Conservation (phyloP, 2,329 filamentous ascomycete species). For the Acrocalymma vagum region DNA sequence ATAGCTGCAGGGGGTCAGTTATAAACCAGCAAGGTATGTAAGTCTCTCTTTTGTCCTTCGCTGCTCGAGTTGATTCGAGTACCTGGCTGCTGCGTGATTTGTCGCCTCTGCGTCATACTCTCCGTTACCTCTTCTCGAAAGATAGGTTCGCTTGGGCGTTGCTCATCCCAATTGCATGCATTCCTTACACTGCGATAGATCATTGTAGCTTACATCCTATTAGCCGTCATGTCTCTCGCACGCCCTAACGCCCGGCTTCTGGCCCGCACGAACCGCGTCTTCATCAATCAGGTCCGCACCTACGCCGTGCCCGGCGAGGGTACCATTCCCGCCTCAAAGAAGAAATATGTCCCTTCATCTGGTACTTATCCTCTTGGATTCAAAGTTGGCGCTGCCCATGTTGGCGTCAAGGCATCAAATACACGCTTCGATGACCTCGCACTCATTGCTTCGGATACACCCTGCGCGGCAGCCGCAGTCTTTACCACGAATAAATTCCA, state of each 20-base stretch:
- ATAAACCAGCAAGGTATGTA: slow-evolving; percentile 15
- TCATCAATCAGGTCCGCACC: slow-evolving; percentile 53
- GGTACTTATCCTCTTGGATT: slow-evolving; percentile 94
- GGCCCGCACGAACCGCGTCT: slow-evolving; percentile 29
- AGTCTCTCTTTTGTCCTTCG: slow-evolving; percentile 2
- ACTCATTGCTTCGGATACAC: slow-evolving; percentile 83
- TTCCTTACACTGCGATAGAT: too few species aligned
- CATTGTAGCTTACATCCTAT: neutral
- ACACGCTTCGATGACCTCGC: slow-evolving; percentile 91
- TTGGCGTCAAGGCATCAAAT: slow-evolving; percentile 93
- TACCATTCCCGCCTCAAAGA: slow-evolving; percentile 78
- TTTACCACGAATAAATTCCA: slow-evolving; percentile 99
- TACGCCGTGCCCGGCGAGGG: slow-evolving; percentile 69
- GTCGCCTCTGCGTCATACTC: too few species aligned
- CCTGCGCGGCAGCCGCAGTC: slow-evolving; percentile 87
- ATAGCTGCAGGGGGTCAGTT: slow-evolving; percentile 1
- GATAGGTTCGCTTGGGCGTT: too few species aligned
- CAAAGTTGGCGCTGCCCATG: slow-evolving; percentile 83
- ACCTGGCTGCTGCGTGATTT: too few species aligned
- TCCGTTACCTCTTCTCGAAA: too few species aligned
- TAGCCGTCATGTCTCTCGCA: slow-evolving; percentile 39
- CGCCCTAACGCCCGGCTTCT: slow-evolving; percentile 38
- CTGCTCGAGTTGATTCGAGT: too few species aligned
- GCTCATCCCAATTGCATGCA: neutral
- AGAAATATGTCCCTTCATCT: slow-evolving; percentile 85